Evolutionary conservation across 192 early-diverging fungal genomes (phyloP).

Genomic region (Chytriomyces hyalinus): DNA sequence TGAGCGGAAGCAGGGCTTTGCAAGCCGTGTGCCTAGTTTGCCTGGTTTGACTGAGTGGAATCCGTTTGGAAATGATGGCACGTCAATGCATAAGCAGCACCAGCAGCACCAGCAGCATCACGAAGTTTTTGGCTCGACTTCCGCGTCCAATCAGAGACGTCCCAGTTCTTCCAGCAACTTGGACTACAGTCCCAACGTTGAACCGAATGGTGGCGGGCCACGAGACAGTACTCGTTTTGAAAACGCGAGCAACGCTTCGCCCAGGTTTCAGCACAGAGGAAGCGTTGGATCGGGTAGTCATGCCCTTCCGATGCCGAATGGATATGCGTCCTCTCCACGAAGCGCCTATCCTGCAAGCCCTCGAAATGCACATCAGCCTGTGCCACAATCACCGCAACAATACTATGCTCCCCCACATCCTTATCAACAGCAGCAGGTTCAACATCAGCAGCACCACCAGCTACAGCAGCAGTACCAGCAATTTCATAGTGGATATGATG

Average conservation of each 20-base stretch:
- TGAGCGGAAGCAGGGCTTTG: constrained; percentile 38
- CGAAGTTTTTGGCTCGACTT: too few species aligned
- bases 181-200: background rate
- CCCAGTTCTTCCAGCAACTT: background rate
- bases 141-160: background rate
- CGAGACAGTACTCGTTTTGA: background rate
- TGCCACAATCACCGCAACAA: background rate
- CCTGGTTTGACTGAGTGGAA: constrained; percentile 43
- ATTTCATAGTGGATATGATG: background rate
- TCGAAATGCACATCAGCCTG: constrained; percentile 7
- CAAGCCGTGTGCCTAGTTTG: constrained; percentile 41
- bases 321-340: constrained; percentile 6
- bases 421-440: background rate
- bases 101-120: background rate
- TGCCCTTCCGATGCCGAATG: background rate
- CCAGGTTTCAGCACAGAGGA: background rate
- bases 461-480: too few species aligned
- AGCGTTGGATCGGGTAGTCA: background rate
- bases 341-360: background rate
- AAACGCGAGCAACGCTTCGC: background rate
- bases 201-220: background rate
- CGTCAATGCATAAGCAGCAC: background rate
- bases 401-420: background rate
- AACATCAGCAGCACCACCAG: too few species aligned
- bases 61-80: constrained; percentile 36